Evolutionary conservation across 495 filamentous ascomycete species (phyloP), one percentile per base, ranked within the genome.

Genomic region (Tuber calosporum): DNA sequence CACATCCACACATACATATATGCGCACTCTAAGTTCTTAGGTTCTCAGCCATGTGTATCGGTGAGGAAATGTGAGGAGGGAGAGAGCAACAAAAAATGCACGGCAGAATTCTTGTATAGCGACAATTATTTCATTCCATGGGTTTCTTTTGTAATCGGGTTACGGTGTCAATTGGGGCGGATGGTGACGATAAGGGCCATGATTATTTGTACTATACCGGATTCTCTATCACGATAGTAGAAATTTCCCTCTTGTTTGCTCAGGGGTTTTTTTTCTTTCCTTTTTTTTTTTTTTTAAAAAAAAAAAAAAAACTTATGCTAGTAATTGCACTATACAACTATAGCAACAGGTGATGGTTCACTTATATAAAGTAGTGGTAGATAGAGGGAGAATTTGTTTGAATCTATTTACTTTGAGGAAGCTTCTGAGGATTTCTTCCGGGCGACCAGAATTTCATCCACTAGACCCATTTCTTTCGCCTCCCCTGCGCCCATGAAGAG

Each of bases 401-500:
- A 69, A 34, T 30, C 34, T 11, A 37, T 45, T 1, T 45, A 69
- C n/a, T 43, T 45, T 48, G 37, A 20, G 34, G 42, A n/a, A 62
- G 58, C 75, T 69, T 77, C 74, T 15, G 41, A 69, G 1, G 73
- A n/a, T 22, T 69, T 79, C 72, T 82, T 82, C 34, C 80, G 70
- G 9, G 75, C 69, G 15, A 74, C 87, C 72, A 99, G 79, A 70
- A 99, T 93, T 83, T 94, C 88, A 85, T 99, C 95, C 40, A 99
- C 87, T 79, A 99, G 90, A 0, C 95, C 95, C 83, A 96, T 86
- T 36, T 95, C 92, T 81, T 92, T 84, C 22, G 95, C 94, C 83
- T 97, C 94, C 58, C 91, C 82, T 4, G 93, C 94, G 69, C 91
- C 89, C 88, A 98, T 89, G 79, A 97, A 97, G 77, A 93, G 93